Conservation (phyloP, 2,329 filamentous ascomycete species). For the Trichocomaceae sp. region DNA sequence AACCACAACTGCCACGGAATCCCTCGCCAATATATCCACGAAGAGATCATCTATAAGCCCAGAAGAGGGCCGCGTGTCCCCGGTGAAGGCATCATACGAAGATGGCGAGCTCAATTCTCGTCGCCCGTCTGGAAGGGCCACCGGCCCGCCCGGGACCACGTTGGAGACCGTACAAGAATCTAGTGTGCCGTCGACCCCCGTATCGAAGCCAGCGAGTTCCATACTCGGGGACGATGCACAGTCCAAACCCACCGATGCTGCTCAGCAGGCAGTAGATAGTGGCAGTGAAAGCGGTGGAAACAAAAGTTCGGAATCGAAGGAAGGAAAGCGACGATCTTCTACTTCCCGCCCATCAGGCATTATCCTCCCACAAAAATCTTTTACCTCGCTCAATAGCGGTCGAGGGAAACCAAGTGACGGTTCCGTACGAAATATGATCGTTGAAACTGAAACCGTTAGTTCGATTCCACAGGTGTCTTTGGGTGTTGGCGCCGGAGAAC, state of each 20-base stretch:
- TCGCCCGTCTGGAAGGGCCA: slow-evolving; percentile 55
- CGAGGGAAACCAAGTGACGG: slow-evolving; percentile 67
- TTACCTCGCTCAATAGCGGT: slow-evolving; percentile 55
- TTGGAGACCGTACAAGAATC: slow-evolving; percentile 90
- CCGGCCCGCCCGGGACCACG: slow-evolving; percentile 54
- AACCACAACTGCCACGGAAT: slow-evolving; percentile 13
- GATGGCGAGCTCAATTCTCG: slow-evolving; percentile 38
- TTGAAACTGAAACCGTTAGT: slow-evolving; percentile 92
- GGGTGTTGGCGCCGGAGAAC: slow-evolving; percentile 53
- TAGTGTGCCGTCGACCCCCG: slow-evolving; percentile 67
- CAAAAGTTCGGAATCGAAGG: slow-evolving; percentile 31
- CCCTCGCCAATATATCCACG: slow-evolving; percentile 32
- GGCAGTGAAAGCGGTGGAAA: slow-evolving; percentile 49
- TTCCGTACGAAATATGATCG: slow-evolving; percentile 86
- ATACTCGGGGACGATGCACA: slow-evolving; percentile 29
- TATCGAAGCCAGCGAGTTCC: slow-evolving; percentile 36
- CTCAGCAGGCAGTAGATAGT: slow-evolving; percentile 52
- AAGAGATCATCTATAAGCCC: slow-evolving; percentile 23
- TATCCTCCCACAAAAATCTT: slow-evolving; percentile 60
- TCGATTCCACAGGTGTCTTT: slow-evolving; percentile 81
- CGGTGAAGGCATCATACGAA: slow-evolving; percentile 38
- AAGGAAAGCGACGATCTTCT: slow-evolving; percentile 33
- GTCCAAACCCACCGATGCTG: slow-evolving; percentile 33
- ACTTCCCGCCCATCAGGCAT: slow-evolving; percentile 41
- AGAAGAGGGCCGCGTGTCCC: slow-evolving; percentile 20